A percentile compares a stretch with the other conserved stretches of the same genome.
Conservation (phyloP, 2,329 filamentous ascomycete species). For the Diaporthe sp. region DNA sequence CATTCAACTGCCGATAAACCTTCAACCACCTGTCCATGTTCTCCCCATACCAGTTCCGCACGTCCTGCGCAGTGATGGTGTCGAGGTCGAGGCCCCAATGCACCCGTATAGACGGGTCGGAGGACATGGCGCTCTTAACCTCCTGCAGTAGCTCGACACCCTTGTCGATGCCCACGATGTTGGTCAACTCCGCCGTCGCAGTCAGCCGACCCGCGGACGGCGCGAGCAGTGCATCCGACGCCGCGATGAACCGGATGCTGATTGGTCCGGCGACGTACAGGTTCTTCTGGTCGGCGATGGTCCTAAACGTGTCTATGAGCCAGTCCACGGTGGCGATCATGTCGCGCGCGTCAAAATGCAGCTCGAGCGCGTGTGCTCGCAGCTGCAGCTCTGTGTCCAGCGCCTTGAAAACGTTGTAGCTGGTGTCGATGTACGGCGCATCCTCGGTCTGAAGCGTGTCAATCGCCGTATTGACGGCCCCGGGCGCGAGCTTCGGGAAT, state of each 20-base stretch:
- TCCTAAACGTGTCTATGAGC: slow-evolving; percentile 36
- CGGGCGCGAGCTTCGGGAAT: slow-evolving; percentile 36
- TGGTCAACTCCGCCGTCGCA: slow-evolving; percentile 40
- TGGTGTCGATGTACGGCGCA: slow-evolving; percentile 40
- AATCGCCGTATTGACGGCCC: slow-evolving; percentile 39
- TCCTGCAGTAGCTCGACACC: slow-evolving; percentile 34
- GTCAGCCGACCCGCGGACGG: slow-evolving; percentile 39
- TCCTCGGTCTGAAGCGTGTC: slow-evolving; percentile 36
- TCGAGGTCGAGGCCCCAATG: slow-evolving; percentile 43
- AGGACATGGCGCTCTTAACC: slow-evolving; percentile 39
- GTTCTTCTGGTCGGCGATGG: slow-evolving; percentile 35
- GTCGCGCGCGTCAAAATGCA: slow-evolving; percentile 38
- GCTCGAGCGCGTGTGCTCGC: slow-evolving; percentile 32
- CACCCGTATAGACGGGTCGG: slow-evolving; percentile 35
- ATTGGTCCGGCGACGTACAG: slow-evolving; percentile 41
- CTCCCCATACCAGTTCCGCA: slow-evolving; percentile 38
- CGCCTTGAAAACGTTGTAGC: slow-evolving; percentile 39
- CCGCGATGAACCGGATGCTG: slow-evolving; percentile 38
- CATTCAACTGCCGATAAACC: slow-evolving; percentile 39
- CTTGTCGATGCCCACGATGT: slow-evolving; percentile 38
- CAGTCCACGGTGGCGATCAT: slow-evolving; percentile 38
- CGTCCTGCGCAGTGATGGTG: slow-evolving; percentile 37
- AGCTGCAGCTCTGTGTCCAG: slow-evolving; percentile 40
- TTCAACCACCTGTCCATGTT: slow-evolving; percentile 37
- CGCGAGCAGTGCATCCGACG: slow-evolving; percentile 39